phyloP scores from a whole-genome alignment of 192 early-diverging fungal species.

The Allomyces arbusculus region DNA sequence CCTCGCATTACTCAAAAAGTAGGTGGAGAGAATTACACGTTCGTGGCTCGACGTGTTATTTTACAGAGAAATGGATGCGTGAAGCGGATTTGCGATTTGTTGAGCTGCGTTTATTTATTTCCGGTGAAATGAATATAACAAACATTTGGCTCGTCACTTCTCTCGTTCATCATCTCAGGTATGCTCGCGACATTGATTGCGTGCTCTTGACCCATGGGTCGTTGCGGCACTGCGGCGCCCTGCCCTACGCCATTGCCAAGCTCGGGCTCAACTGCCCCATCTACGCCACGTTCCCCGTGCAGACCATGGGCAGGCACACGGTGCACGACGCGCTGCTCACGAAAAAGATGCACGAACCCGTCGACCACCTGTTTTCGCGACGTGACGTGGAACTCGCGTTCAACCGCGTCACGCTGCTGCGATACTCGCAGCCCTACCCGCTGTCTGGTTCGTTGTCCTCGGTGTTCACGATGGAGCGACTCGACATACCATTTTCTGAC shows the following conservation, averaged over 20 bases:
- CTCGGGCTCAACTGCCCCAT: slow-evolving; percentile 68
- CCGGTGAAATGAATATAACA: background rate
- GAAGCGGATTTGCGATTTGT: no score
- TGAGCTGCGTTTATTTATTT: no score
- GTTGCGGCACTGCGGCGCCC: slow-evolving; percentile 67
- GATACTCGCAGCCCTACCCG: slow-evolving; percentile 69
- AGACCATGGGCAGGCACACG: slow-evolving; percentile 71
- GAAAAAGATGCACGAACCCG: slow-evolving; percentile 30
- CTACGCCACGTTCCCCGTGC: slow-evolving; percentile 78
- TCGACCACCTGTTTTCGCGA: slow-evolving; percentile 37
- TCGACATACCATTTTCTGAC: no score
- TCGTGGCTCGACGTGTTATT: background rate
- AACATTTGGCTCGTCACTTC: slow-evolving; percentile 2
- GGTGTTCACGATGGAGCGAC: slow-evolving; percentile 4
- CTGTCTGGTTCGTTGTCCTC: slow-evolving; percentile 28
- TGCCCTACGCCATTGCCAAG: slow-evolving; percentile 51
- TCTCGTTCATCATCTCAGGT: slow-evolving; percentile 17
- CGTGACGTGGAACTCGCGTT: slow-evolving; percentile 69
- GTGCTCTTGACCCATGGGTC: slow-evolving; percentile 80
- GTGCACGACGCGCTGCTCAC: slow-evolving; percentile 63
- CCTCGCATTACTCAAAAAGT: slow-evolving; percentile 45
- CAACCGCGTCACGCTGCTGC: slow-evolving; percentile 50
- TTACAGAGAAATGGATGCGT: no score
- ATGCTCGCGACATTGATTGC: slow-evolving; percentile 73
- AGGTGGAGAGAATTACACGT: background rate